phyloP scores from a whole-genome alignment of 2,329 filamentous ascomycete species.

The Macrophomina tecta region DNA sequence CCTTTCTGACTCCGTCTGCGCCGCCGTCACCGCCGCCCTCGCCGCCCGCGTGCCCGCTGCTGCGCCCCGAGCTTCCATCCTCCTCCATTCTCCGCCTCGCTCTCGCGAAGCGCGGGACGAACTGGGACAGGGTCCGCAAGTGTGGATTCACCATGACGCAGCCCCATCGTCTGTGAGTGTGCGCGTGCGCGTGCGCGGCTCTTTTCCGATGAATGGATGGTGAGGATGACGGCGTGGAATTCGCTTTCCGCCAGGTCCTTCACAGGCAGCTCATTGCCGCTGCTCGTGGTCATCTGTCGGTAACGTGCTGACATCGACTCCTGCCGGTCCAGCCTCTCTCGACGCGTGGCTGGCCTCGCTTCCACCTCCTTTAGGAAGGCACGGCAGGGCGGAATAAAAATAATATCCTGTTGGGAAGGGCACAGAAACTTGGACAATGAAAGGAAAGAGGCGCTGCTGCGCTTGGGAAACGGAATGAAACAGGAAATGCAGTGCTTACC shows the following conservation, averaged over 20 bases:
- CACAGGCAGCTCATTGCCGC: background rate
- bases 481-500: constrained; percentile 66
- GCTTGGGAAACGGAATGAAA: constrained; percentile 26
- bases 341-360: background rate
- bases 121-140: constrained; percentile 20
- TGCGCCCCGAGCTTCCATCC: background rate
- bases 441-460: constrained; percentile 29
- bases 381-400: background rate
- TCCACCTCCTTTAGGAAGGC: background rate
- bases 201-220: background rate
- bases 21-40: constrained; percentile 13
- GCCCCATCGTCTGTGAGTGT: constrained; percentile 5
- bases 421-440: background rate
- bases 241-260: background rate
- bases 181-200: background rate
- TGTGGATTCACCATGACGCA: constrained; percentile 15
- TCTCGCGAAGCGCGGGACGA: constrained; percentile 16
- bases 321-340: background rate
- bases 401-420: background rate
- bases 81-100: background rate
- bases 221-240: background rate
- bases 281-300: constrained; percentile 9
- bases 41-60: constrained; percentile 1
- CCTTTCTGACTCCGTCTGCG: background rate
- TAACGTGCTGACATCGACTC: constrained; percentile 10